These are phyloP conservation scores for Vachellia pachyceras DNA, from an alignment of 306 rosid genomes.

Conservation along the genomic window DNA sequence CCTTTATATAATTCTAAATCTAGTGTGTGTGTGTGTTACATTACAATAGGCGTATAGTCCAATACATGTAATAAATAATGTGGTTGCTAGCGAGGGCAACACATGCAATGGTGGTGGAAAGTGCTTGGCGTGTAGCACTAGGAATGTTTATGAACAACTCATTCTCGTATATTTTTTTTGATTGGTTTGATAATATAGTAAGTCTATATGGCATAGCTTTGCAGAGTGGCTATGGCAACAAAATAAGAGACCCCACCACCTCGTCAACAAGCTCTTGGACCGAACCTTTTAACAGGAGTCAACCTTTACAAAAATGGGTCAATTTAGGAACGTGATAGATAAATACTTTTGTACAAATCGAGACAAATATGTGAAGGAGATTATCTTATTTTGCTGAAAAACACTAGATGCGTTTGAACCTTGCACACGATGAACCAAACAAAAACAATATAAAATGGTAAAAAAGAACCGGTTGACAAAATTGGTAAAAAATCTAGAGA, in stretches of 20 bases:
- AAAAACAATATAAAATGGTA: background rate
- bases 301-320: too few species aligned
- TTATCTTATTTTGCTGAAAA: too few species aligned
- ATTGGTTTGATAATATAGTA: background rate
- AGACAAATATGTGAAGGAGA: too few species aligned
- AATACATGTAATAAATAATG: background rate
- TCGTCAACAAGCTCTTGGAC: background rate
- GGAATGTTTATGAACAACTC: background rate
- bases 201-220: background rate
- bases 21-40: too few species aligned
- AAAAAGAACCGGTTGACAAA: background rate
- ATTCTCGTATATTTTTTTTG: background rate
- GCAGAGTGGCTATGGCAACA: background rate
- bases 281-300: background rate
- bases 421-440: too few species aligned
- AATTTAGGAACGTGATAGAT: too few species aligned
- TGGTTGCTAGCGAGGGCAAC: background rate
- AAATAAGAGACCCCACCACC: background rate
- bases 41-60: background rate
- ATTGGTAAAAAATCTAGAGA: too few species aligned
- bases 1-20: too few species aligned
- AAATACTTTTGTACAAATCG: too few species aligned
- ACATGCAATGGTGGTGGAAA: background rate
- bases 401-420: too few species aligned
- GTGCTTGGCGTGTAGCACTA: conserved; percentile 7